Conservation (phyloP, 2,329 filamentous ascomycete genomes). For the Dothideomycetes sp. region DNA sequence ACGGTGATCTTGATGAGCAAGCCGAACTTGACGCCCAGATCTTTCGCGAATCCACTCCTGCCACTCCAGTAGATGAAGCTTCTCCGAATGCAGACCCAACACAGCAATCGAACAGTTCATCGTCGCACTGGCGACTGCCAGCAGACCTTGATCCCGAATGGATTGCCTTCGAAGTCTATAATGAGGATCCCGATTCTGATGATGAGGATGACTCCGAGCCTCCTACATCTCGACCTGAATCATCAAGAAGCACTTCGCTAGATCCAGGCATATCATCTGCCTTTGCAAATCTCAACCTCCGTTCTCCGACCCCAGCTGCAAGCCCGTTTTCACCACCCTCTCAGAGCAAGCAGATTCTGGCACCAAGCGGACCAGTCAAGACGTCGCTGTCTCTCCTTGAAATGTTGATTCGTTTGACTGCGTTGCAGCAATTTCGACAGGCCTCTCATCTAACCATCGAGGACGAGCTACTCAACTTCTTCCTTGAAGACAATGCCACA, state of each 20-base stretch:
- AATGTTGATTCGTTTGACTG: slow-evolving; percentile 74
- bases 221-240: slow-evolving; percentile 8
- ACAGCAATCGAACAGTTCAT: neutral
- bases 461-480: slow-evolving; percentile 82
- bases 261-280: slow-evolving; percentile 29
- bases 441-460: slow-evolving; percentile 78
- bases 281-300: slow-evolving; percentile 37
- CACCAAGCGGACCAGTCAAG: slow-evolving; percentile 33
- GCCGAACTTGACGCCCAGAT: slow-evolving; percentile 34
- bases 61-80: neutral
- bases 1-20: slow-evolving; percentile 26
- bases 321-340: slow-evolving; percentile 15
- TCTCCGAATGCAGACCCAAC: neutral
- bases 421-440: slow-evolving; percentile 87
- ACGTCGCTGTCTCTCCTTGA: slow-evolving; percentile 73
- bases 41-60: slow-evolving; percentile 28
- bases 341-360: slow-evolving; percentile 23
- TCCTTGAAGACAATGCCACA: slow-evolving; percentile 59
- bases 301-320: slow-evolving; percentile 16
- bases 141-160: slow-evolving; percentile 75
- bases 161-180: slow-evolving; percentile 81
- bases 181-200: slow-evolving; percentile 48
- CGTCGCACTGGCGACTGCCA: slow-evolving; percentile 48
- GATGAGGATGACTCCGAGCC: slow-evolving; percentile 29
- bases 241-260: slow-evolving; percentile 19